Base-by-base conservation (phyloP, 2,329 filamentous ascomycete species). In the Tolypocladium capitatum region DNA sequence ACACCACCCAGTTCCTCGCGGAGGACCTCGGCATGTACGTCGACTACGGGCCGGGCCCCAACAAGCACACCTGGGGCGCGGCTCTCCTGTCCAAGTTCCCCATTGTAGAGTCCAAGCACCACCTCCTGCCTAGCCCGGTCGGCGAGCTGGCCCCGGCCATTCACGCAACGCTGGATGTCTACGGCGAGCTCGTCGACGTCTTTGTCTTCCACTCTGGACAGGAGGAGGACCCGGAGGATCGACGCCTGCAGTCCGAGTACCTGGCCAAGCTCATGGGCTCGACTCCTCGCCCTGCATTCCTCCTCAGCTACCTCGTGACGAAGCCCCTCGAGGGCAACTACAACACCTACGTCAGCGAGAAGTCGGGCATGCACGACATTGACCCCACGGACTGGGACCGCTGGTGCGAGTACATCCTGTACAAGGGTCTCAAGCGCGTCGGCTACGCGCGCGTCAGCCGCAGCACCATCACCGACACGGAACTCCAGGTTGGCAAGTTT, bases 191-290 rank as follows among this genome's bases (percentile, higher is more conserved):
- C 46, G 78, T 98, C 10, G 92, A 98, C 57, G 85, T 97, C 2
- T 94, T 96, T 52, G 92, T 98, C 48, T 98, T 98, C 79, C 92
- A 98, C 70, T 97, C 91, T 1, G 92, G 92, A 13, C 92, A 98
- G 63, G 91, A 98, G 67, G 92, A 98, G 66, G 92, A 98, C 58
- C 81, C 82, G 0, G 91, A 97, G 63, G 92, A 98, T 58, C 79
- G 92, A 48, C 78, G 90, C 28, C 74, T 94, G 46, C 92, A 98
- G 68, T 80, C 81, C 1, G 78, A 88, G 62, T 98, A 96, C 60
- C 74, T 98, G 9, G 76, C 90, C 1, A 78, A 88, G 48, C 72
- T 95, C 44, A 98, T 98, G 92, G 86, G 86, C 41, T 80, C 78
- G 27, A 85, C 85, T 1, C 70, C 81, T 13, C 80, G 91, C 1